phyloP scores from a whole-genome alignment of 202 grass and related monocot species.

The Setaria viridis region DNA sequence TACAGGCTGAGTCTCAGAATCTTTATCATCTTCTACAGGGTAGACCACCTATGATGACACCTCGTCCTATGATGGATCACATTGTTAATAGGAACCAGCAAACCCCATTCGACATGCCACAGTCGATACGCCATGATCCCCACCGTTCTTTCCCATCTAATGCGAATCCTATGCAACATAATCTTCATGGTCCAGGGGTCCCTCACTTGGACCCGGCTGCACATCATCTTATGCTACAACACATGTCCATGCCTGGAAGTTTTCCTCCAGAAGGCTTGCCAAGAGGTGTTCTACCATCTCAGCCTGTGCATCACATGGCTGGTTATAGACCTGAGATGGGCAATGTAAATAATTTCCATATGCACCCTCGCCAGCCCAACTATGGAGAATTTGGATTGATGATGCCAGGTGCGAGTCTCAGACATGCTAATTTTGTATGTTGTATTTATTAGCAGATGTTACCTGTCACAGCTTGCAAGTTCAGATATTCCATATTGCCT shows the following conservation, averaged over 20 bases:
- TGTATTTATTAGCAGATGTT: slow-evolving; percentile 33
- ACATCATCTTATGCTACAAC: slow-evolving; percentile 75
- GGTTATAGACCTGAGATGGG: slow-evolving; percentile 77
- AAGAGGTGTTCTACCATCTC: slow-evolving; percentile 75
- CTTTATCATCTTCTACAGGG: slow-evolving; percentile 68
- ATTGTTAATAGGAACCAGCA: slow-evolving; percentile 61
- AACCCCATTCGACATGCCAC: slow-evolving; percentile 53
- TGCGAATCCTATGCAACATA: slow-evolving; percentile 61
- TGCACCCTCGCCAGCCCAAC: slow-evolving; percentile 73
- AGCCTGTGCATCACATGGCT: slow-evolving; percentile 62
- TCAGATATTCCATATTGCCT: slow-evolving; percentile 28
- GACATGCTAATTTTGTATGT: slow-evolving; percentile 37
- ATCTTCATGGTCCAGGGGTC: slow-evolving; percentile 48
- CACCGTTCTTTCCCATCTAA: slow-evolving; percentile 67
- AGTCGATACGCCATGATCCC: slow-evolving; percentile 56
- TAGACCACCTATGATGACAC: slow-evolving; percentile 55
- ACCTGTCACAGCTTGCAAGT: slow-evolving; percentile 13
- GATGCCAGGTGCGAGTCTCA: slow-evolving; percentile 68
- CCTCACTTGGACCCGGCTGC: slow-evolving; percentile 64
- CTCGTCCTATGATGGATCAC: slow-evolving; percentile 57
- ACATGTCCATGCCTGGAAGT: slow-evolving; percentile 60
- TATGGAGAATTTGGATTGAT: slow-evolving; percentile 77
- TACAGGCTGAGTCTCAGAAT: slow-evolving; percentile 57
- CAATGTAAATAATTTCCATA: slow-evolving; percentile 80
- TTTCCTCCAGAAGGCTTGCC: slow-evolving; percentile 72